Evolutionary conservation across 257 asterid genomes (phyloP).

Genomic region (Salvia rosmarinus): DNA sequence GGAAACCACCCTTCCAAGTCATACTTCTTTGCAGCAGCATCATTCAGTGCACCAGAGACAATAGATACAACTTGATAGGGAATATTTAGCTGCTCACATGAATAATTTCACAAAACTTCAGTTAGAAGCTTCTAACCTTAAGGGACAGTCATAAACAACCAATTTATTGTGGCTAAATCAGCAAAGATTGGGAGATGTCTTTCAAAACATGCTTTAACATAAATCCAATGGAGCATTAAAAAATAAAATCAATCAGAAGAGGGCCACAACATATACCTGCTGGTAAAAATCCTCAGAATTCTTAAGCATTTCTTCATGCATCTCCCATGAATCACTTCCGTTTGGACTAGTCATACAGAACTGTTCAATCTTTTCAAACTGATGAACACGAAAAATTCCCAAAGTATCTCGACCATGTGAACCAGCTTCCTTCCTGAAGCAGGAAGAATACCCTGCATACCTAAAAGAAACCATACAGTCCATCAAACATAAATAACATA

Average conservation of each 20-base stretch:
- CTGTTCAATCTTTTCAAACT: conserved; percentile 94
- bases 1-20: conserved; percentile 99
- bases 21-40: conserved; percentile 96
- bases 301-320: conserved; percentile 94
- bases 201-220: background rate
- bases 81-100: conserved; percentile 66
- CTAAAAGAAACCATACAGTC: conserved; percentile 41
- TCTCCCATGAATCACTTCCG: conserved; percentile 83
- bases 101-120: conserved; percentile 5
- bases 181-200: background rate
- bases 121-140: background rate
- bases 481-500: background rate
- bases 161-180: background rate
- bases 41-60: conserved; percentile 93
- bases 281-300: conserved; percentile 89
- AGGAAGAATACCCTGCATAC: conserved; percentile 89
- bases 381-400: conserved; percentile 92
- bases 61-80: conserved; percentile 84
- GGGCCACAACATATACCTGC: conserved; percentile 46
- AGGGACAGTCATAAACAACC: background rate
- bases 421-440: conserved; percentile 98
- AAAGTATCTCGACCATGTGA: conserved; percentile 95
- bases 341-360: conserved; percentile 85
- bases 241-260: background rate
- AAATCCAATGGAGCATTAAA: background rate